These are phyloP conservation scores for Solanum aculeatissimum DNA, from an alignment of 305 asterid species.

Conservation along the genomic window DNA sequence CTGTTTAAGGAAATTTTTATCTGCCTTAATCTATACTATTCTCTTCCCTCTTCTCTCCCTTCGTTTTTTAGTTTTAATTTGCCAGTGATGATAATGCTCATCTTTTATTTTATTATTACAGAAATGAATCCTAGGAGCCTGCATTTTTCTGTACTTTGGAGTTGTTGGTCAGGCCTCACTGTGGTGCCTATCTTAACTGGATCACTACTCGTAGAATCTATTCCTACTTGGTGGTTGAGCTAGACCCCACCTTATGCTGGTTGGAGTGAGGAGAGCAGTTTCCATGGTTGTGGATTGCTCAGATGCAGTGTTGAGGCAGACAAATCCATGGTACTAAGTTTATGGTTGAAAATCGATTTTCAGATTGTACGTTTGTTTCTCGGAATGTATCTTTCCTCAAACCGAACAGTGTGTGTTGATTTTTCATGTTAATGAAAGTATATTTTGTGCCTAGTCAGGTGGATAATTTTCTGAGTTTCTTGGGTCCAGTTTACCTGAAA, in stretches of 20 bases:
- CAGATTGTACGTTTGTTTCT: neutral
- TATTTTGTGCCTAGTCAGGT: neutral
- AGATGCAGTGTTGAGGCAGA: neutral
- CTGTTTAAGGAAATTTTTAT: neutral
- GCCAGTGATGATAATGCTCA: neutral
- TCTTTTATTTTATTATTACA: neutral
- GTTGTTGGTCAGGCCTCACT: neutral
- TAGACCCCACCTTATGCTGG: no score
- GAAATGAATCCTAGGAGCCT: neutral
- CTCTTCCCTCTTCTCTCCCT: neutral
- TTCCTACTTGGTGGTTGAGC: no score
- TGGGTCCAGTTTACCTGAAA: neutral
- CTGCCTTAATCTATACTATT: neutral
- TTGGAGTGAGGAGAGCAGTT: neutral
- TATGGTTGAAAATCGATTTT: neutral
- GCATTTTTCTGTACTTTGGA: neutral
- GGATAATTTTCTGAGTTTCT: neutral
- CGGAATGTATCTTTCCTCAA: neutral
- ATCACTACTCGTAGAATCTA: no score
- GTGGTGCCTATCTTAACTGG: no score
- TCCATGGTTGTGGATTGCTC: neutral
- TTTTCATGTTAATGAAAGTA: no score
- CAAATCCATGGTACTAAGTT: neutral
- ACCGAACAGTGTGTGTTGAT: no score
- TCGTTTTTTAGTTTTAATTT: neutral